Conservation (phyloP, 208 protist genomes). For the Acanthamoeba royreba region DNA sequence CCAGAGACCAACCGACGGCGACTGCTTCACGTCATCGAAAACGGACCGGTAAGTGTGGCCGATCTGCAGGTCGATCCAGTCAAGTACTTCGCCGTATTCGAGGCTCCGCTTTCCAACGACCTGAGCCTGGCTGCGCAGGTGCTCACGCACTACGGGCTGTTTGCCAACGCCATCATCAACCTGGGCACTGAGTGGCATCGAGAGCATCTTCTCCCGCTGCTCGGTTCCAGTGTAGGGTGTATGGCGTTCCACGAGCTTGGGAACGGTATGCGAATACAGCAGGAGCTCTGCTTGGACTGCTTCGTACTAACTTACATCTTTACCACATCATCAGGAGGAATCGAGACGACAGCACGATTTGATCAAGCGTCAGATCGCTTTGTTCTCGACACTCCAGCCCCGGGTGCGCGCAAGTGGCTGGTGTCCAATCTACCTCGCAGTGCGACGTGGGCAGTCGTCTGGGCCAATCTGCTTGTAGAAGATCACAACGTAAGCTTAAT, state of each 20-base stretch:
- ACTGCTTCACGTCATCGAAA: neutral
- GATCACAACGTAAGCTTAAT: conserved; percentile 28
- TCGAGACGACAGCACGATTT: neutral
- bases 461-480: neutral
- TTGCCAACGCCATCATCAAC: neutral
- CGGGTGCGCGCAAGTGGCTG: neutral
- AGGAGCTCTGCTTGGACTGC: neutral
- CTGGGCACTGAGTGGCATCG: neutral
- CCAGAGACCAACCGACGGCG: neutral
- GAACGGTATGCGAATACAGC: neutral
- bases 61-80: neutral
- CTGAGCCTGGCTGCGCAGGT: neutral
- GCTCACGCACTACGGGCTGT: conserved; percentile 13
- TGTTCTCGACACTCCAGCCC: neutral
- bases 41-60: neutral
- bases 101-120: neutral
- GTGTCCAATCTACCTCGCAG: neutral
- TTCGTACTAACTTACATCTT: neutral
- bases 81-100: neutral
- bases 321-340: neutral
- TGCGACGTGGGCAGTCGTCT: neutral
- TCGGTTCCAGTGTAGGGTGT: neutral
- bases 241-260: neutral
- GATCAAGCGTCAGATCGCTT: neutral
- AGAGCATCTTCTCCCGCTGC: neutral